phyloP scores from a whole-genome alignment of 331 rosid genomes.

The Malus hybrid region DNA sequence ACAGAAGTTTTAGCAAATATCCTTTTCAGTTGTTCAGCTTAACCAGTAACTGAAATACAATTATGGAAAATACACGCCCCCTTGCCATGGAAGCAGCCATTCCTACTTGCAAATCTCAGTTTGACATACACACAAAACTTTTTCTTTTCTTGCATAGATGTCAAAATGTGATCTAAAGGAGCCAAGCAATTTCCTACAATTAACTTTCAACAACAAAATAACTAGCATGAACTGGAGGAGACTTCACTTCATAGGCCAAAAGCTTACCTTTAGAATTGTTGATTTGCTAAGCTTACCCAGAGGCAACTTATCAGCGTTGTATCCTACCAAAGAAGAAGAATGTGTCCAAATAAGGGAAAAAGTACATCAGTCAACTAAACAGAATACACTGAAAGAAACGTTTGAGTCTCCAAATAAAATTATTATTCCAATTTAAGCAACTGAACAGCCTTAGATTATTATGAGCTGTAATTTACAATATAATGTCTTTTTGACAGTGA shows the following conservation, averaged over 20 bases:
- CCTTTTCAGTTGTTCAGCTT: not conserved
- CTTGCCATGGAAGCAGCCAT: too few relatives aligned
- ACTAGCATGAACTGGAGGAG: constrained; percentile 2
- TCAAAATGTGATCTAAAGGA: too few relatives aligned
- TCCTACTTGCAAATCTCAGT: not conserved
- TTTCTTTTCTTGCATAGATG: too few relatives aligned
- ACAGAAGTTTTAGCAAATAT: not conserved
- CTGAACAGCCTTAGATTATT: constrained; percentile 12
- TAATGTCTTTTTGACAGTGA: not conserved
- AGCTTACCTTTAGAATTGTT: constrained; percentile 73
- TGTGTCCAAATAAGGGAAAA: not conserved
- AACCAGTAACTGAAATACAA: not conserved
- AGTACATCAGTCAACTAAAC: not conserved
- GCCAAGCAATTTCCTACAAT: too few relatives aligned
- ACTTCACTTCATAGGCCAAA: constrained; percentile 1
- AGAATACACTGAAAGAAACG: not conserved
- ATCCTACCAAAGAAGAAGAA: constrained; percentile 46
- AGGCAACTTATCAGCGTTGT: constrained; percentile 91
- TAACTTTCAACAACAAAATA: not conserved
- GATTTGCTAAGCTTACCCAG: constrained; percentile 96
- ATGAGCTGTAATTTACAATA: constrained; percentile 2
- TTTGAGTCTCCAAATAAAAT: not conserved
- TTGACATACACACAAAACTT: too few relatives aligned
- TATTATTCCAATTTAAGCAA: constrained; percentile 5
- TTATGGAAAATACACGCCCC: too few relatives aligned